Base-by-base conservation (phyloP, 2,329 filamentous ascomycete species). In the Diplocarpon rosae region DNA sequence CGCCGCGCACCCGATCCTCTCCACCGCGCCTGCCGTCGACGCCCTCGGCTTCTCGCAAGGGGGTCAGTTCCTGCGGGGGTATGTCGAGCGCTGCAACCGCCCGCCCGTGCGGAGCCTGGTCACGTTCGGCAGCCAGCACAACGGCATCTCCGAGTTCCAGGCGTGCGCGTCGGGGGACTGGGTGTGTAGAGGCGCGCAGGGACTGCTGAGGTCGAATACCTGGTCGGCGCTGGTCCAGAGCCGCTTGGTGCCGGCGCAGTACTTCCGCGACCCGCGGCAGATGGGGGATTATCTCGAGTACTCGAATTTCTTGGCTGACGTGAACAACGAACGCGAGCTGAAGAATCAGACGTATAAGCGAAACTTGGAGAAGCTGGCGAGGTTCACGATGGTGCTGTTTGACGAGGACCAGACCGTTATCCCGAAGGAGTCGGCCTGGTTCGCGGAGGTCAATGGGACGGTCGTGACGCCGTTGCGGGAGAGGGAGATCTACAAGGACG, bases 21-120 rank as follows among this genome's bases (percentile, higher is more conserved):
- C 82, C 45, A 85, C 82, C 6, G 85, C 85, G 0, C 84, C 85
- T 0, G 86, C 83, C 51, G 73, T 95, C 60, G 92, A 96, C 65
- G 90, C 89, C 29, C 68, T 98, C 30, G 92, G 92, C 24, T 95
- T 98, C 70, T 92, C 85, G 12, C 92, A 98, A 65, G 92, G 92
- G 51, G 92, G 92, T 1, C 86, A 95, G 63, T 95, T 98, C 68
- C 75, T 98, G n/a, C 80, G 92, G 47, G 92, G 75, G 17, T 89
- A 94, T 62, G 71, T 95, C 52, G 80, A 98, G 71, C 76, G 86
- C 35, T 98, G 92, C 71, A 92, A 88, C 63, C 39, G 38, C 34
- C 59, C 59, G 1, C 71, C 70, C 0, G 71, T 85, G 9, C 65
- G 69, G 43, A 81, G 73, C 51, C 66, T 86, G 15, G 72, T 85